Conservation (phyloP, 1,284 basidiomycete genomes). For the Hemileia vastatrix region DNA sequence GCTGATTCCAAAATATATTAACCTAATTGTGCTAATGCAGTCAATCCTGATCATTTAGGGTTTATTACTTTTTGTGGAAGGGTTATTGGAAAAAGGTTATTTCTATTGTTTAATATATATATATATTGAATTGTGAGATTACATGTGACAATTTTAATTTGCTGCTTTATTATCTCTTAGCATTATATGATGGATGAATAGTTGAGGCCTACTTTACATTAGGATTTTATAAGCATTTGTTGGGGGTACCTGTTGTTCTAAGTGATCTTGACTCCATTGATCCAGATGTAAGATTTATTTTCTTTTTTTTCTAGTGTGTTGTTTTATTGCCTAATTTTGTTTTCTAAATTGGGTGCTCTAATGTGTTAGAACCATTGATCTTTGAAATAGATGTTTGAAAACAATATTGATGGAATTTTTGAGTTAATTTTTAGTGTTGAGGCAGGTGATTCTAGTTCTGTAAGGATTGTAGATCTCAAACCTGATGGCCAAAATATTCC, state of each 20-base stretch:
- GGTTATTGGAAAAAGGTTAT: slow-evolving; percentile 60
- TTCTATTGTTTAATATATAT: too few species aligned
- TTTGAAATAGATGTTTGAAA: slow-evolving; percentile 80
- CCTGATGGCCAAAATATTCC: slow-evolving; percentile 66
- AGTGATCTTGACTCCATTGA: slow-evolving; percentile 92
- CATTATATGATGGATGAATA: slow-evolving; percentile 86
- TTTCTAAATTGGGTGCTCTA: background rate
- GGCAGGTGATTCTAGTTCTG: slow-evolving; percentile 68
- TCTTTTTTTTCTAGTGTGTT: background rate
- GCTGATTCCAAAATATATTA: slow-evolving; percentile 90
- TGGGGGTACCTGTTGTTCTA: slow-evolving; percentile 84
- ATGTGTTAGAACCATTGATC: slow-evolving; percentile 15
- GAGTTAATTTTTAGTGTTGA: slow-evolving; percentile 48
- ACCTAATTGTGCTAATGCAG: slow-evolving; percentile 76
- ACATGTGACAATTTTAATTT: too few species aligned
- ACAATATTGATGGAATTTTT: slow-evolving; percentile 50
- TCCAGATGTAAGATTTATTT: slow-evolving; percentile 52
- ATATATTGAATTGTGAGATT: too few species aligned
- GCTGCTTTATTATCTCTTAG: slow-evolving; percentile 50
- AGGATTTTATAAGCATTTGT: slow-evolving; percentile 77
- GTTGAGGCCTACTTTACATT: slow-evolving; percentile 94
- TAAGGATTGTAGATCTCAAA: slow-evolving; percentile 74
- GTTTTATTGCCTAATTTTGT: too few species aligned
- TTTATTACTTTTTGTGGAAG: slow-evolving; percentile 99
- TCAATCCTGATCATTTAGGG: slow-evolving; percentile 82